Base-by-base conservation (phyloP, 2,329 filamentous ascomycete species). In the Cladosporium sp. region DNA sequence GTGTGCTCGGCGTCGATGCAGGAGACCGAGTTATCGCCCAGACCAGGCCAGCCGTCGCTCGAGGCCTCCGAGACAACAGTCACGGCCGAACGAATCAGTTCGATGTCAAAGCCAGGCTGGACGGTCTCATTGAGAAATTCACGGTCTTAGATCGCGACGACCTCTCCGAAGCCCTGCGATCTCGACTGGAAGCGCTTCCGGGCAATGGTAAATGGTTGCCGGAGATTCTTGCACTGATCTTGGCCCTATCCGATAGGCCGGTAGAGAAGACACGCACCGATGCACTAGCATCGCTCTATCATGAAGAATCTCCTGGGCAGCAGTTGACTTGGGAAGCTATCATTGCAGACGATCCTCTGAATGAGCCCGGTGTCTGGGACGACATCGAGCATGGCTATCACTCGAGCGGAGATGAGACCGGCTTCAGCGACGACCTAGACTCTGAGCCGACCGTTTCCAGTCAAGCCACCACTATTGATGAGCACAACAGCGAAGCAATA, bases 161-260 rank as follows among this genome's bases (percentile, higher is more conserved):
- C 37, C 73, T 96, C 22, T 89, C 89, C 10, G 84, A 91, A 65
- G 84, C 83, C 5, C 72, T 90, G 34, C 72, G 75, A 37, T 64
- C 67, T 41, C 77, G 86, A 34, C 68, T 89, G 11, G 71, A 78
- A 37, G 79, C 83, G 55, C 70, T 95, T 16, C 72, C 77, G 9
- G 64, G 70, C 32, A 66, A 70, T 11, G 77, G 77, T 41, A 83
- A 83, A 69, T 92, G 82, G 79, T 82, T 83, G 5, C 90, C 91
- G 0, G 93, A 97, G 61, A 77, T 87, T 11, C 73, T 97, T 11
- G 84, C 87, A 46, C 70, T 97, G 0, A 72, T 97, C 9, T 74
- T 97, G 7, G 81, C 89, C 56, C 79, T 97, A 0, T 92, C 92
- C 1, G 85, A 95, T 60, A 80, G 84, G 49, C 92, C 93, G 2